phyloP scores from a whole-genome alignment of 768 basidiomycete genomes.

The Gloeophyllum trabeum region DNA sequence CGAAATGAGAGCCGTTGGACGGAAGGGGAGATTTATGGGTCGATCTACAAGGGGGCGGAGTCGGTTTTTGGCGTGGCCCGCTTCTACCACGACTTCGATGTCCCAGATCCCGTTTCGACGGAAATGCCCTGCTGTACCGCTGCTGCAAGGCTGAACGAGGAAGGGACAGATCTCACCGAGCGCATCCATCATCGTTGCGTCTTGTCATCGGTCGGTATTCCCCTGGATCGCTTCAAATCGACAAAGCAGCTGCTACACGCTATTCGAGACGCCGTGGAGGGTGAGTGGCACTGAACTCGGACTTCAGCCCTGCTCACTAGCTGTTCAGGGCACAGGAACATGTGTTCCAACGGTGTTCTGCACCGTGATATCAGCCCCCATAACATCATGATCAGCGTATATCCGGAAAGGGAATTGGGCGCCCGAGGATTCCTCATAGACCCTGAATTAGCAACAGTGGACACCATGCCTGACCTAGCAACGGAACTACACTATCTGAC shows the following conservation, averaged over 20 bases:
- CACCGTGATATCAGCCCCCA: not conserved
- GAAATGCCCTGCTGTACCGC: not conserved
- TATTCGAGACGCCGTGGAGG: not conserved
- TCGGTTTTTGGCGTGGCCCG: not conserved
- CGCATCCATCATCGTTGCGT: not conserved
- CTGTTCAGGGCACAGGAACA: not conserved
- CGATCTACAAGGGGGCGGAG: not conserved
- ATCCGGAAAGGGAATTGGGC: not conserved
- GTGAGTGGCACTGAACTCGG: not conserved
- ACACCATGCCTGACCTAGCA: not conserved
- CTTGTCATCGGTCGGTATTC: not conserved
- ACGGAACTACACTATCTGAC: not conserved
- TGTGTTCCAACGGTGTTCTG: not conserved
- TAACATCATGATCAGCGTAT: not conserved
- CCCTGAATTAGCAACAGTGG: not conserved
- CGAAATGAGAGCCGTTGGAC: not conserved
- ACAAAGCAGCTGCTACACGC: not conserved
- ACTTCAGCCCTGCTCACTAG: not conserved
- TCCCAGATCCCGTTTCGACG: not conserved
- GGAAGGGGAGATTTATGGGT: not conserved
- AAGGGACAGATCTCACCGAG: not conserved
- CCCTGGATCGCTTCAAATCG: not conserved
- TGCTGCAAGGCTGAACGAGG: not conserved
- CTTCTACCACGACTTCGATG: not conserved
- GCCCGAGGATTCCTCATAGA: not conserved